Evolutionary conservation across 2,329 filamentous ascomycete genomes (phyloP), one percentile per base, ranked within the genome.

Genomic region (Pleurostoma richardsiae): DNA sequence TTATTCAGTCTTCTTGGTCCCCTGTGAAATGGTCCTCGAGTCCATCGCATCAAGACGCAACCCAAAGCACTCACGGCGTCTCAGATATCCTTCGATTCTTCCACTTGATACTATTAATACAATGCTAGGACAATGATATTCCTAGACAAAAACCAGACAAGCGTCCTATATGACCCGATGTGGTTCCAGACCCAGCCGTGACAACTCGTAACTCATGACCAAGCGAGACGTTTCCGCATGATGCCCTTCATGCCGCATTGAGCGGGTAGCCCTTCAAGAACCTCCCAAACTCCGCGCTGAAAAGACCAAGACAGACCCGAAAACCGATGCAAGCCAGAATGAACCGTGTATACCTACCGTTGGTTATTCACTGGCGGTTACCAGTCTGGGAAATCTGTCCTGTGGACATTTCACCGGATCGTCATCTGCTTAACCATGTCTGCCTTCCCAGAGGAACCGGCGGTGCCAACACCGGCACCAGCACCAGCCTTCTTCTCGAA

Each of bases 401-500:
- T 39, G 30, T 19, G 10, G 19, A 30, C 30, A 28, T 40, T 56
- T 78, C 82, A 94, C 64, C 88, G 85, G 65, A 92, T 92, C 41
- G 91, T 96, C 87, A 96, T 95, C 69, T 92, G 89, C 83, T 96
- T 96, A 64, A 83, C 83, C 78, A 92, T 86, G 61, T 88, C 83
- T 47, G 87, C 90, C 73, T 92, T 92, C 68, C 80, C 81, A 43
- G 85, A 85, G 49, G 86, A 75, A 52, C 83, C 83, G 49, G 84
- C 79, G 56, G 80, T 77, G 50, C 81, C 78, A 46, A 83, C 75
- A 42, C 82, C 80, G 44, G 84, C 80, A 50, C 80, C 73, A 49
- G 80, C 74, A 46, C 90, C 90, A 19, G 91, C 77, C 82, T 96
- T 97, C 82, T 96, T 96, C 80, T 99, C 94, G 63, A 99, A 99